Conservation (phyloP, 2,329 filamentous ascomycete genomes). For the Trichothecium sympodiale region DNA sequence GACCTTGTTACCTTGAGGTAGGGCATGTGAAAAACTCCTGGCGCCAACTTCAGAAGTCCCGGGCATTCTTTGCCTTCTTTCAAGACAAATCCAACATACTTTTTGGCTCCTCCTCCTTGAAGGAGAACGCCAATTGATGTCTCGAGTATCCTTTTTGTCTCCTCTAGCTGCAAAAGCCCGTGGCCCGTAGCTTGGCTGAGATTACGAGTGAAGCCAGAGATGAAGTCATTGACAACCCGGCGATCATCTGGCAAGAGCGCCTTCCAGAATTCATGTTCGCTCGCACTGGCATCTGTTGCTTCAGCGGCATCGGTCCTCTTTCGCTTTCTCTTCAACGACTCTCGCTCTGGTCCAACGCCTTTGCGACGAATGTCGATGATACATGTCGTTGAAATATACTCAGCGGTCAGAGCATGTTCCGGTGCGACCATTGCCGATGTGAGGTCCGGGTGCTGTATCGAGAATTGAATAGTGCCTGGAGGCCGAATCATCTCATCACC, state of each 20-base stretch:
- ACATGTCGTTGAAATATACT: conserved; percentile 16
- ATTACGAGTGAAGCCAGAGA: not conserved
- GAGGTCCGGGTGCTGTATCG: conserved; percentile 23
- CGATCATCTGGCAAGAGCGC: not conserved
- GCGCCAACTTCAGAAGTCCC: conserved; percentile 17
- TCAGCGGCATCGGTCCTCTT: not conserved
- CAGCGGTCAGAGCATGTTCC: conserved; percentile 10
- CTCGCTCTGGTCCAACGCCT: not conserved
- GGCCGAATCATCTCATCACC: conserved; percentile 1
- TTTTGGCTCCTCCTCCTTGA: conserved; percentile 12
- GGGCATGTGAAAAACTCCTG: conserved; percentile 23
- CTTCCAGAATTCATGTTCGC: not conserved
- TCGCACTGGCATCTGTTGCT: not conserved
- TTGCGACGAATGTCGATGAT: conserved; percentile 12
- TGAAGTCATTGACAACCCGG: not conserved
- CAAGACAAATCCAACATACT: conserved; percentile 11
- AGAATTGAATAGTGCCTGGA: conserved; percentile 16
- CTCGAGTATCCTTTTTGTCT: conserved; percentile 1
- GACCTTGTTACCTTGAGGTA: conserved; percentile 22
- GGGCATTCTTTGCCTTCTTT: conserved; percentile 7
- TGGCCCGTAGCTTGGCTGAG: too few relatives aligned
- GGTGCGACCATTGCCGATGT: conserved; percentile 19
- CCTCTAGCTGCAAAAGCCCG: not conserved
- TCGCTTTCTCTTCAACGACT: not conserved
- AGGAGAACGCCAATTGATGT: conserved; percentile 13